Conservation (phyloP, 2,329 filamentous ascomycete genomes). For the Exophiala spinifera region DNA sequence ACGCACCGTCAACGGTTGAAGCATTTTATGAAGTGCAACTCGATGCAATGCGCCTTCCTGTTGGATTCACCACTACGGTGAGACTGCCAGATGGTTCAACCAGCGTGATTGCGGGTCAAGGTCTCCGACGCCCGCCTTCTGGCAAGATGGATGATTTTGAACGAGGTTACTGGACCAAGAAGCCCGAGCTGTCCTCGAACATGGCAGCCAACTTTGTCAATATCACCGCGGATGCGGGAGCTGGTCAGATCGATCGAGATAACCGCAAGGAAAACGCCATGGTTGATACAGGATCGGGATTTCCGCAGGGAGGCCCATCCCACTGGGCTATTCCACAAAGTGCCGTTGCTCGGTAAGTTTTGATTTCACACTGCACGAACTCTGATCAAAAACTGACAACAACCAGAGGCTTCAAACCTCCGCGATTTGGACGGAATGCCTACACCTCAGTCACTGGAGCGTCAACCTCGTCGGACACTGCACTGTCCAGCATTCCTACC, state of each 20-base stretch:
- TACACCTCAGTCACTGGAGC: constrained; percentile 5
- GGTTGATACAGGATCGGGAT: background rate
- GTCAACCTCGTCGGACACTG: constrained; percentile 10
- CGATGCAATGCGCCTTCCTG: constrained; percentile 26
- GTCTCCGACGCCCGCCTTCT: constrained; percentile 21
- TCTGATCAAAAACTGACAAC: constrained; percentile 1
- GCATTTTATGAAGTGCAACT: constrained; percentile 23
- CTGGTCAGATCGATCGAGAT: background rate
- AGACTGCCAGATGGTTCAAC: constrained; percentile 21
- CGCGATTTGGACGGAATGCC: constrained; percentile 2
- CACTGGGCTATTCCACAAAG: background rate
- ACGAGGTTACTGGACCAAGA: constrained; percentile 22
- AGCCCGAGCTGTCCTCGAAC: constrained; percentile 20
- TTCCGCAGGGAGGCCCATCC: background rate
- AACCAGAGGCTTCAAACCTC: constrained; percentile 2
- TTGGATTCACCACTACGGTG: constrained; percentile 19
- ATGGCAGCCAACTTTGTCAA: constrained; percentile 20
- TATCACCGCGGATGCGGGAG: constrained; percentile 1
- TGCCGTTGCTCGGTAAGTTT: constrained; percentile 4
- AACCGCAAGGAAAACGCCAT: constrained; percentile 14
- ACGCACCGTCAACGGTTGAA: constrained; percentile 19
- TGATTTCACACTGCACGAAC: background rate
- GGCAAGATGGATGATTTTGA: constrained; percentile 26
- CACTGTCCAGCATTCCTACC: constrained; percentile 6
- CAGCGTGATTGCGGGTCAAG: constrained; percentile 23